Evolutionary conservation across 2,329 filamentous ascomycete genomes (phyloP), one percentile per base, ranked within the genome.

Genomic region (Botrytis paeoniae): DNA sequence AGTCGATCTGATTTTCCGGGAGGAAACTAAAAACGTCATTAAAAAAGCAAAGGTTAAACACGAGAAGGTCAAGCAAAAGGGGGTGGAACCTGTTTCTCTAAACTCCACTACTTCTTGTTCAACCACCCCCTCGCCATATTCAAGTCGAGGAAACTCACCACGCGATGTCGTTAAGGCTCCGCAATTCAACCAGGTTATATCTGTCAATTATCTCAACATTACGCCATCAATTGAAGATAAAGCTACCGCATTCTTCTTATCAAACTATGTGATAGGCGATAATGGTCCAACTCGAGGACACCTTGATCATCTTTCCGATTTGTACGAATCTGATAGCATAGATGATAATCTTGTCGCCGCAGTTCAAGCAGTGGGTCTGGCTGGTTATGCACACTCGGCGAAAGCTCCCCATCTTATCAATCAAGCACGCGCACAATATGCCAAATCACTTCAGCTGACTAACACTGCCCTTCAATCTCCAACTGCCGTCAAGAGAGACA

Each of bases 1-100:
- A 66, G 84, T 87, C 59, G 87, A 89, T 75, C 83, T 89, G 74
- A 87, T 89, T 83, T 89, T 89, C 76, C 84, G 87, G 60, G 86
- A 89, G 77, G 85, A 89, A 78, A 89, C 85, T 75, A 84, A 83
- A 45, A 85, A 87, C 78, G 86, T 89, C 72, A 86, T 86, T 82
- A 85, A 69, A 39, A 83, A 77, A 81, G 85, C 85, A 63, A 79
- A 82, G 73, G 82, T 81, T 9, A 80, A 79, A 76, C 72, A 37
- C 72, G 73, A 60, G 20, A 72, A 72, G 29, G 51, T 41, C 7
- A 69, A 48, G 39, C 63, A 69, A 48, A 72, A 18, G 29, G 25
- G 22, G 4, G 16, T 16, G 20, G 48, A 29, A 60, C 12, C 2
- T 32, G 20, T 29, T 12, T 48, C 35, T 59, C 32, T 14, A 18